These are phyloP conservation scores for Aspergillus persii DNA, from an alignment of 2,329 filamentous ascomycete genomes.

Conservation along the genomic window DNA sequence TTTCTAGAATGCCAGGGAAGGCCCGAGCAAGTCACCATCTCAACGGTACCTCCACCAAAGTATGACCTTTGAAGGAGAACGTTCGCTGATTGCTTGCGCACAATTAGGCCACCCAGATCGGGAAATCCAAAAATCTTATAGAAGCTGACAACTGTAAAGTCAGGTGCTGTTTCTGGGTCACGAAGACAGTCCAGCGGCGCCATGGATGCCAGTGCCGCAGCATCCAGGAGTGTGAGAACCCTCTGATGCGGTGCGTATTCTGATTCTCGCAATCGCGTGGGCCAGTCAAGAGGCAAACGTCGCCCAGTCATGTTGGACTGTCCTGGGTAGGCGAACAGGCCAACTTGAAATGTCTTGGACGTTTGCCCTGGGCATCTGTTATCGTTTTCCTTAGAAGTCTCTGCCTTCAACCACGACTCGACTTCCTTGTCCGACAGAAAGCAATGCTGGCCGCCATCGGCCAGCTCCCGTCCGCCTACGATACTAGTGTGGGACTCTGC, in stretches of 20 bases:
- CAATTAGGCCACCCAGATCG: slow-evolving; percentile 15
- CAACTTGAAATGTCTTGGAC: slow-evolving; percentile 4
- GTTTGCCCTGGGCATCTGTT: slow-evolving; percentile 1
- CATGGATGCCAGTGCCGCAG: slow-evolving; percentile 14
- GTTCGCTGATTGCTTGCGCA: slow-evolving; percentile 6
- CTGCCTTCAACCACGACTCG: slow-evolving; percentile 7
- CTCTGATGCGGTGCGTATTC: slow-evolving; percentile 1
- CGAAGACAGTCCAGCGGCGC: slow-evolving; percentile 8
- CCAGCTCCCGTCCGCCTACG: slow-evolving; percentile 12
- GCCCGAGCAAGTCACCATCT: slow-evolving; percentile 13
- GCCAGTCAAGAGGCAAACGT: slow-evolving; percentile 11
- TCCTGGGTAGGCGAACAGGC: slow-evolving; percentile 15
- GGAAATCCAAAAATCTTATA: slow-evolving; percentile 18
- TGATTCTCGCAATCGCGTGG: slow-evolving; percentile 4
- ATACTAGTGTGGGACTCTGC: slow-evolving; percentile 16
- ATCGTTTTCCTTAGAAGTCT: background rate
- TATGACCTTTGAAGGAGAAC: slow-evolving; percentile 11
- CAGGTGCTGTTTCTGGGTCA: slow-evolving; percentile 6
- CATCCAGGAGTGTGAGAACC: slow-evolving; percentile 11
- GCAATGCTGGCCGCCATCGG: slow-evolving; percentile 10
- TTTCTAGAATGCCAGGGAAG: slow-evolving; percentile 13
- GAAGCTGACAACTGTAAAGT: slow-evolving; percentile 15
- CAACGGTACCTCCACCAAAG: slow-evolving; percentile 17
- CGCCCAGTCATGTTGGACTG: slow-evolving; percentile 17
- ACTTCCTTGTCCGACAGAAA: slow-evolving; percentile 6